Base-by-base conservation (phyloP, 108 stramenopile genomes). In the Cyclotella sp. region DNA sequence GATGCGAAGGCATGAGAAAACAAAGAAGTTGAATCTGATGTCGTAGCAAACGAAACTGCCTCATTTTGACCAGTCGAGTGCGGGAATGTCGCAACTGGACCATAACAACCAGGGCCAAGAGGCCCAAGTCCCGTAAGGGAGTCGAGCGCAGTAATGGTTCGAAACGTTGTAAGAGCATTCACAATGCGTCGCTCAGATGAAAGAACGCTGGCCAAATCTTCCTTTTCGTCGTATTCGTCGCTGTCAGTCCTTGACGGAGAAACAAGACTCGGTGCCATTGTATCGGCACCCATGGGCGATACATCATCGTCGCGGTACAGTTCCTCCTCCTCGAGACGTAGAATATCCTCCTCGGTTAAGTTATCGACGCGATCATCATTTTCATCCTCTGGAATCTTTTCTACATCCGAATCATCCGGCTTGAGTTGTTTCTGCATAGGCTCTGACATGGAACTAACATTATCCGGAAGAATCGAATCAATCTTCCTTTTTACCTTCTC, bases 291-390 rank as follows among this genome's bases (percentile, higher is more conserved):
- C 15, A 10, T 2, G 15, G 28, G 15, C 21, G 63, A 52, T 41
- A 45, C 73, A 9, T 63, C 63, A 51, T 84, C 77, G 39, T 69
- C 71, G 5, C 79, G 86, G 75, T 94, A 94, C 14, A 94, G 55
- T 47, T 91, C 93, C 19, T 90, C 90, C 68, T 94, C 93, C 57
- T 94, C 93, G 13, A 85, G 44, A 70, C 76, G 79, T n/a, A 93
- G 72, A 44, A 91, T 86, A 21, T 84, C 72, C 19, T 85, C 81
- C 43, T 46, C 24, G 30, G 77, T 52, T 13, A 77, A 49, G 18
- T 47, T 72, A 10, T 15, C 24, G 22, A 53, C 54, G 39, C 40
- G 26, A 42, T 75, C 71, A 41, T 68, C 77, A 61, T 63, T 73
- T 13, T 63, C 12, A 9, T 18, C 52, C 28, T 68, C 74, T 55